Percentiles rank a stretch among this genome's conserved stretches.
Conservation (phyloP, 1,139 yeast genomes). For the Yamadazyma taylorii region DNA sequence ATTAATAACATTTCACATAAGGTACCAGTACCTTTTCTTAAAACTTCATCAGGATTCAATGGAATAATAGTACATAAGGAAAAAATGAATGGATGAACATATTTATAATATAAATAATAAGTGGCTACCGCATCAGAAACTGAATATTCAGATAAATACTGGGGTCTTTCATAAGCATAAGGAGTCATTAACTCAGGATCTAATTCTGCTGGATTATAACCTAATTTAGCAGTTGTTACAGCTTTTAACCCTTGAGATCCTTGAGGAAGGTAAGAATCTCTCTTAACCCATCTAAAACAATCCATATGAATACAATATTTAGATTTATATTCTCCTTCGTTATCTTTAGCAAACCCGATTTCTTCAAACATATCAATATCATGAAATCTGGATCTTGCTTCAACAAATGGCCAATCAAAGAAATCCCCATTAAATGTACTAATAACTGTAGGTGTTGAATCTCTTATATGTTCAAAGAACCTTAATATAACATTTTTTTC, state of each 20-base stretch:
- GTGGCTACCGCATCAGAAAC: conserved; percentile 99
- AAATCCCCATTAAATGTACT: conserved; percentile 98
- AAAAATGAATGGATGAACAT: conserved; percentile 95
- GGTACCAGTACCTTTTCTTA: conserved; percentile 98
- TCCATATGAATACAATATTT: conserved; percentile 96
- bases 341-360: conserved; percentile 89
- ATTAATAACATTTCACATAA: conserved; percentile 95
- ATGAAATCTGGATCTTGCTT: conserved; percentile 77
- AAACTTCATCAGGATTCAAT: conserved; percentile 91
- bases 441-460: conserved; percentile 87
- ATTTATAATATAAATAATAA: conserved; percentile 90
- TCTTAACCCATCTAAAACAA: conserved; percentile 97
- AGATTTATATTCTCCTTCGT: conserved; percentile 91
- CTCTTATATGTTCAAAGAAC: conserved; percentile 89
- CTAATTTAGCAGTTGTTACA: conserved; percentile 92
- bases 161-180: conserved; percentile 93
- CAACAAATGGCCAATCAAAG: conserved; percentile 99
- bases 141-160: conserved; percentile 88
- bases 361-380: conserved; percentile 89
- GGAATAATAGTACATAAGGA: conserved; percentile 96
- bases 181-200: conserved; percentile 99
- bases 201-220: conserved; percentile 93
- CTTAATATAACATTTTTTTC: conserved; percentile 72
- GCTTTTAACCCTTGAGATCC: conserved; percentile 99
- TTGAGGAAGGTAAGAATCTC: conserved; percentile 96